These are phyloP conservation scores for Rhodotorula sp. DNA, from an alignment of 1,284 basidiomycete genomes.

Conservation along the genomic window DNA sequence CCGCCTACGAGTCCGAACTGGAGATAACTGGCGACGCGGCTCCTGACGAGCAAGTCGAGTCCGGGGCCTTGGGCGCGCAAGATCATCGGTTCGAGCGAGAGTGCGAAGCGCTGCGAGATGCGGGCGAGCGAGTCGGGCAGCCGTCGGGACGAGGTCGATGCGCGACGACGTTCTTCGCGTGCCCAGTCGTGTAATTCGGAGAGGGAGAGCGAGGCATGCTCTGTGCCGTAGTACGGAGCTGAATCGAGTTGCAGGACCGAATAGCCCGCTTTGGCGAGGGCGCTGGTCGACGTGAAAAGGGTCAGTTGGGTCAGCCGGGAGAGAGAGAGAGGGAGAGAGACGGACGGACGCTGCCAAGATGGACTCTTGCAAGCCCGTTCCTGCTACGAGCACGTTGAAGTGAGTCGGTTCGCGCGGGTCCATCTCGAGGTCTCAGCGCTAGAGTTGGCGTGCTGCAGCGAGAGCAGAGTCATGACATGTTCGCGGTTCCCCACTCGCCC, in stretches of 20 bases:
- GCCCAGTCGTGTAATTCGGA: slow-evolving; percentile 73
- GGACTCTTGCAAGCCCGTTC: slow-evolving; percentile 68
- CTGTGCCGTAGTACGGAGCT: slow-evolving; percentile 79
- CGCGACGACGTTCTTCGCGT: background rate
- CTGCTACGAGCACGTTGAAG: slow-evolving; percentile 80
- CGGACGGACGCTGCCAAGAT: slow-evolving; percentile 78
- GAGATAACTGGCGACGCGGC: slow-evolving; percentile 85
- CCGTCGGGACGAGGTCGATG: slow-evolving; percentile 19
- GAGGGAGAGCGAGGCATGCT: slow-evolving; percentile 75
- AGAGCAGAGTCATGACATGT: no score
- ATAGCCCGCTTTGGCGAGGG: slow-evolving; percentile 81
- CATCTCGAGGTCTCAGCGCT: slow-evolving; percentile 14
- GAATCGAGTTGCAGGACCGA: slow-evolving; percentile 83
- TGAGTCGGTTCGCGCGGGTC: slow-evolving; percentile 42
- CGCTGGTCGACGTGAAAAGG: slow-evolving; percentile 44
- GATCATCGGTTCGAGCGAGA: slow-evolving; percentile 78
- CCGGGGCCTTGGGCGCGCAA: slow-evolving; percentile 76
- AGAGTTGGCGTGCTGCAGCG: no score
- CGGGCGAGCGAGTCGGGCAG: slow-evolving; percentile 54
- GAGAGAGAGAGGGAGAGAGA: background rate
- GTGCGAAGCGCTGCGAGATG: slow-evolving; percentile 66
- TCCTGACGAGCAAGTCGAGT: slow-evolving; percentile 74
- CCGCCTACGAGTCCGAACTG: slow-evolving; percentile 83
- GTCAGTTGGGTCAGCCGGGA: background rate
- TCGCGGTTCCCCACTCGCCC: background rate